Conservation (phyloP, 805 yeast species). For the Wickerhamomyces tratensis region DNA sequence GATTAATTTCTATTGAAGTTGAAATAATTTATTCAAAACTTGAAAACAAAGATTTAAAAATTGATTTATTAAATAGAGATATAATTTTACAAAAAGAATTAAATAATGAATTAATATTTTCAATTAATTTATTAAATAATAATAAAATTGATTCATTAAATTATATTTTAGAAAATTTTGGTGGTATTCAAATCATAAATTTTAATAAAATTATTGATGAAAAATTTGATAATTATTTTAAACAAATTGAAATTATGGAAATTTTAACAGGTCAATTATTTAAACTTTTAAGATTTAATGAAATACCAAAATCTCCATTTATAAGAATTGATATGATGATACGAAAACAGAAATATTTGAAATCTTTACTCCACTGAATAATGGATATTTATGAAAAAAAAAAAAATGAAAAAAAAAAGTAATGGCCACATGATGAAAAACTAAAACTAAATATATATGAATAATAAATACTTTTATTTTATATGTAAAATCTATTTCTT, state of each 20-base stretch:
- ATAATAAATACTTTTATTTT: conserved; percentile 6
- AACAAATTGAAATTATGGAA: too few relatives aligned
- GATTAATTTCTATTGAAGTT: conserved; percentile 1
- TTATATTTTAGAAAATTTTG: background rate
- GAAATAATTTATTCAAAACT: too few relatives aligned
- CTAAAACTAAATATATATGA: too few relatives aligned
- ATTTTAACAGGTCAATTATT: too few relatives aligned
- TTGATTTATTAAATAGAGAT: too few relatives aligned
- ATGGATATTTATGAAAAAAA: too few relatives aligned
- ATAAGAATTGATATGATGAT: background rate
- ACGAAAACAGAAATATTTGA: background rate
- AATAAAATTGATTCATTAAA: conserved; percentile 1
- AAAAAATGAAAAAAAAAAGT: too few relatives aligned
- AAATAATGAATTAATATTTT: background rate
- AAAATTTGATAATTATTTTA: too few relatives aligned
- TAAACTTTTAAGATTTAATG: background rate
- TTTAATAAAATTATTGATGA: background rate
- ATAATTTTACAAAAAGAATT: background rate
- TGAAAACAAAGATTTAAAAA: too few relatives aligned
- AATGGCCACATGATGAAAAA: too few relatives aligned
- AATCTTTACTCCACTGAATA: too few relatives aligned
- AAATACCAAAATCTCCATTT: background rate
- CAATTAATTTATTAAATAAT: background rate
- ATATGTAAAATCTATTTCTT: conserved; percentile 1
- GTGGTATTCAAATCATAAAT: background rate